Base-by-base conservation (phyloP, 176 grass and related monocot genomes). In the Otatea glauca region DNA sequence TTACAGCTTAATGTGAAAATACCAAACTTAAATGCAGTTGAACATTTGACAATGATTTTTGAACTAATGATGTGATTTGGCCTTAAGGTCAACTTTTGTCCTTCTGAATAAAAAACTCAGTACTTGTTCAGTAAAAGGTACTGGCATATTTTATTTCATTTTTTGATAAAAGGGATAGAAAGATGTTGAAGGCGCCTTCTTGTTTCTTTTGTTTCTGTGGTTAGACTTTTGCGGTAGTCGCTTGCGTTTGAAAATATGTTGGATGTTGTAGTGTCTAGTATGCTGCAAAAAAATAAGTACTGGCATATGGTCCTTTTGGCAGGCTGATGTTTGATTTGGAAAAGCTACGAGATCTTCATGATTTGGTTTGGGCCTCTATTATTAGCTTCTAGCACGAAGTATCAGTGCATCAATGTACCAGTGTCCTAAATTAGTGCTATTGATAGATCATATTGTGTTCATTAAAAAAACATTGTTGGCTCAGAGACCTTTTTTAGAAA, bases 321-420 rank as follows among this genome's bases (percentile, higher is more conserved):
- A 12, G 20, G 50, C 50, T 74, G 66, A 27, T 73, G 41, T 65
- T 79, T 66, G 60, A 73, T 67, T 79, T 53, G 1, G 81, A 62
- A 72, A 83, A 67, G 15, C 21, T 81, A 67, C 25, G 20, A 39
- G 59, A 88, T 79, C 17, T 58, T 84, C 59, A 66, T 79, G 81
- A 84, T 73, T 73, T 35, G 18, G 56, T 73, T 73, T 35, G 18
- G 45, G 39, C 48, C 56, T 84, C 74, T 45, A 84, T 88, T 44
- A 79, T 65, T 65, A 88, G 38, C 74, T 12, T 74, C 25, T 54
- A 66, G 49, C 69, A 51, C 47, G 47, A 23, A 68, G 15, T 49
- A 29, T 72, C 6, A 75, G n/a, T 61, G 65, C 42, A 29, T 72
- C 6, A 75, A n/a, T 61, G 65, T 56, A 58, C 23, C 67, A 72